These are phyloP conservation scores for Hygrocybe punicea DNA, from an alignment of 768 basidiomycete genomes.

Conservation along the genomic window DNA sequence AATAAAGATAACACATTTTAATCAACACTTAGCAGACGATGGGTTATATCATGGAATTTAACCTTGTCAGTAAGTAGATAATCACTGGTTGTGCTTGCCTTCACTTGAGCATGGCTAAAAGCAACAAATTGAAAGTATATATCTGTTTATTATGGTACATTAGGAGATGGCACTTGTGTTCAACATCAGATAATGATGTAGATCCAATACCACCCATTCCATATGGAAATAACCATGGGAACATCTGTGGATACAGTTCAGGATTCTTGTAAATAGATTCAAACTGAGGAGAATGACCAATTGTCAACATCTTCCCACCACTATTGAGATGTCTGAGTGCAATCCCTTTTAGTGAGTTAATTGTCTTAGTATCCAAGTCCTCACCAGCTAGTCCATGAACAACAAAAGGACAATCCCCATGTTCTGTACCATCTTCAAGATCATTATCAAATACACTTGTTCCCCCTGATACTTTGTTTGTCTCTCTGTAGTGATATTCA, in stretches of 20 bases:
- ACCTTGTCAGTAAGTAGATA: constrained; percentile 25
- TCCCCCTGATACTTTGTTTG: constrained; percentile 8
- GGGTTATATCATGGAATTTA: constrained; percentile 24
- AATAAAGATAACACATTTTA: constrained; percentile 18
- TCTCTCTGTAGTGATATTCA: constrained; percentile 14
- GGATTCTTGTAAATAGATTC: constrained; percentile 30
- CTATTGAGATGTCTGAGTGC: constrained; percentile 17
- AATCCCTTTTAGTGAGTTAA: constrained; percentile 15
- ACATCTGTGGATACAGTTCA: constrained; percentile 35
- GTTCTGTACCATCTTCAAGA: constrained; percentile 19
- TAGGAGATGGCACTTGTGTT: constrained; percentile 24
- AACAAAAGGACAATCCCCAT: constrained; percentile 34
- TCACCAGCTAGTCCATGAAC: constrained; percentile 37
- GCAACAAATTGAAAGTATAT: constrained; percentile 34
- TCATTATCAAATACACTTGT: constrained; percentile 11
- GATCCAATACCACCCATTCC: constrained; percentile 31
- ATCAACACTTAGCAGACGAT: constrained; percentile 22
- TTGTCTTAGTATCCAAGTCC: constrained; percentile 10
- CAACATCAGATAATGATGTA: constrained; percentile 11
- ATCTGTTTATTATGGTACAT: constrained; percentile 41
- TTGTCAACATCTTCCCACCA: constrained; percentile 14
- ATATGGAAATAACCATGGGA: constrained; percentile 41
- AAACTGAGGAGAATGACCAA: constrained; percentile 16
- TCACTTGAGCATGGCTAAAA: constrained; percentile 43
- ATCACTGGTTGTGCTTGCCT: constrained; percentile 22